A percentile compares a stretch with the other conserved stretches of the same genome.
Evolutionary conservation across 495 filamentous ascomycete genomes (phyloP).

Genomic region (Penicillium desertorum): DNA sequence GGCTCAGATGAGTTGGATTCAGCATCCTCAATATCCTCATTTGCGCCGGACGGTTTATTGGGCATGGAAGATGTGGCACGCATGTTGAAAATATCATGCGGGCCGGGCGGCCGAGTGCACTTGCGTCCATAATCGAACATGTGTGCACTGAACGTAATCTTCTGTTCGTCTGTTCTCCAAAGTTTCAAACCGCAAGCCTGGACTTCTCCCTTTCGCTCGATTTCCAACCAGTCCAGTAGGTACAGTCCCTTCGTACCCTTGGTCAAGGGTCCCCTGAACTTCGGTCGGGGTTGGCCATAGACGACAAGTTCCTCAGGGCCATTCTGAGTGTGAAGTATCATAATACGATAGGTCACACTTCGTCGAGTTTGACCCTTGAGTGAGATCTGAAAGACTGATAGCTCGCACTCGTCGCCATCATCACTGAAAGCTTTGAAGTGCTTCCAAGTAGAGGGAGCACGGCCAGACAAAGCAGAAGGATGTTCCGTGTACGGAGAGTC

Average conservation of each 20-base stretch:
- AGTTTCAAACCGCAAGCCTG: background rate
- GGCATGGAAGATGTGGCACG: background rate
- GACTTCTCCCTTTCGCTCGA: background rate
- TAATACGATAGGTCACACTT: background rate
- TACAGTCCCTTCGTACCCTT: background rate
- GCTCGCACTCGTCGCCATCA: slow-evolving; percentile 14
- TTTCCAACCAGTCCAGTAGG: background rate
- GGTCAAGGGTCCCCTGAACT: background rate
- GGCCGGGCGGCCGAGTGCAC: background rate
- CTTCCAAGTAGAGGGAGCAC: background rate
- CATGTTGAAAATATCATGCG: background rate
- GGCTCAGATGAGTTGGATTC: background rate
- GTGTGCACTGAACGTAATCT: background rate
- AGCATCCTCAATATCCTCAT: background rate
- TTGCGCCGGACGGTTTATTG: background rate
- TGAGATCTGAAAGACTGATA: slow-evolving; percentile 11
- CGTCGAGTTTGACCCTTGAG: background rate
- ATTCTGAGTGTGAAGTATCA: background rate
- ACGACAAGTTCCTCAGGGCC: background rate
- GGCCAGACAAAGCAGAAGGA: background rate
- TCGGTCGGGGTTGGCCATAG: background rate
- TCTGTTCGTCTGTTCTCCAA: background rate
- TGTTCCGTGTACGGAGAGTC: background rate
- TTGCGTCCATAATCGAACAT: background rate
- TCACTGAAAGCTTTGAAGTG: slow-evolving; percentile 20